phyloP scores from a whole-genome alignment of 106 monocot genomes.

The Dioscorea zingiberensis region DNA sequence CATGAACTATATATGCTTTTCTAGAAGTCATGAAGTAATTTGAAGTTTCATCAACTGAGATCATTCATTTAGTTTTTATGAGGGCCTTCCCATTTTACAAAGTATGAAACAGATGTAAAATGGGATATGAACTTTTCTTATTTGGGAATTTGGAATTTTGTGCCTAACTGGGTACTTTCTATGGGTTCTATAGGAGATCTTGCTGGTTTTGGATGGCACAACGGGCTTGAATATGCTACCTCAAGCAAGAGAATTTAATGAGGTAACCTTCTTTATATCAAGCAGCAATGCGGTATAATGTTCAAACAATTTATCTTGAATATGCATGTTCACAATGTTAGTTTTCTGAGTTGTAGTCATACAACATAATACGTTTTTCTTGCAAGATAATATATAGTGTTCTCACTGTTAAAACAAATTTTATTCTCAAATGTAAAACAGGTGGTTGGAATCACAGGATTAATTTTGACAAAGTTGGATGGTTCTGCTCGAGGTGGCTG shows the following conservation, averaged over 20 bases:
- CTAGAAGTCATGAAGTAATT: too few species aligned
- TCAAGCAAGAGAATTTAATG: constrained; percentile 97
- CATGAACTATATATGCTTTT: too few species aligned
- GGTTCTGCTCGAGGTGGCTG: constrained; percentile 96
- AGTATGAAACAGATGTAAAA: too few species aligned
- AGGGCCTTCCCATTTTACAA: too few species aligned
- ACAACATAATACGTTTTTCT: too few species aligned
- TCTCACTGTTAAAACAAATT: too few species aligned
- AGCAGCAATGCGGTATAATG: background rate
- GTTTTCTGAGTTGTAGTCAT: background rate
- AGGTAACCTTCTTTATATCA: constrained; percentile 35
- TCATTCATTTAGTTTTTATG: too few species aligned
- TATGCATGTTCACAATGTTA: background rate
- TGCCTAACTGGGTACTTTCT: background rate
- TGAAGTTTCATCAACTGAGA: too few species aligned
- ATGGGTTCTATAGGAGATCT: constrained; percentile 53
- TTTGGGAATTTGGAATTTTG: too few species aligned
- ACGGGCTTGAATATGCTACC: constrained; percentile 94
- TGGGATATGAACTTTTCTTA: too few species aligned
- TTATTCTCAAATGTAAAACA: constrained; percentile 5
- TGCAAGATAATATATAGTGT: too few species aligned
- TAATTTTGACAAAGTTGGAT: constrained; percentile 89
- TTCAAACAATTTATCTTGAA: background rate
- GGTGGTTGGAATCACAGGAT: constrained; percentile 92
- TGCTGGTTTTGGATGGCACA: constrained; percentile 93